Evolutionary conservation across 495 filamentous ascomycete species (phyloP), one percentile per base, ranked within the genome.

Genomic region (Corynascus novoguineensis): DNA sequence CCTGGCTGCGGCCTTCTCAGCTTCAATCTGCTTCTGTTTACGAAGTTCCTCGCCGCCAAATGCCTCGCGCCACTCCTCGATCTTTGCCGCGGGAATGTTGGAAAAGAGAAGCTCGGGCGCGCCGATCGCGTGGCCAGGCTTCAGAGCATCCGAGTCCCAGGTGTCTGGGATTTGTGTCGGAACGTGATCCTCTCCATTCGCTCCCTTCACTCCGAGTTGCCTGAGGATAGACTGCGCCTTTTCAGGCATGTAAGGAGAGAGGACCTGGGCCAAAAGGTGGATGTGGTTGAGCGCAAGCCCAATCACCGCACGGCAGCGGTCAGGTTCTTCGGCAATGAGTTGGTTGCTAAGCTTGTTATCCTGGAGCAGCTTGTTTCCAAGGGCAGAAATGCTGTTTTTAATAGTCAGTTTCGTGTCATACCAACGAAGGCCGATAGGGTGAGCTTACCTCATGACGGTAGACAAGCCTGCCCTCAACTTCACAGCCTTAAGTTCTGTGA

Each of bases 291-390:
- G 75, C 4, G 88, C 88, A 35, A 88, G 79, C 55, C 90, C 89
- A 32, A 92, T 82, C 47, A 96, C 88, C 4, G 88, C 85, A 79
- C 72, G 82, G 59, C 86, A 87, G 37, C 81, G 81, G 49, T 85
- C 82, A 7, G 91, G 90, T 60, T 90, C 75, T 50, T 83, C 83
- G 31, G 82, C 81, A 47, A 90, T 83, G 21, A 64, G 54, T 83
- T 83, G 35, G 80, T 66, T 69, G 38, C 62, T 56, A 50, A 64
- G 62, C 55, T 64, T 80, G 72, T 96, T 96, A 71, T 96, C 91
- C 70, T 93, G 90, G 37, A 97, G 81, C 35, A 97, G 78, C 55
- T 81, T 78, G 73, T 97, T 97, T 56, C 91, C 90, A 15, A 82
- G 73, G 24, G 78, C 62, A 48, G 62, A 64, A 12, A 64, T 75